These are phyloP conservation scores for Phoenix dactylifera DNA, from an alignment of 176 grass and related monocot species.

Conservation along the genomic window DNA sequence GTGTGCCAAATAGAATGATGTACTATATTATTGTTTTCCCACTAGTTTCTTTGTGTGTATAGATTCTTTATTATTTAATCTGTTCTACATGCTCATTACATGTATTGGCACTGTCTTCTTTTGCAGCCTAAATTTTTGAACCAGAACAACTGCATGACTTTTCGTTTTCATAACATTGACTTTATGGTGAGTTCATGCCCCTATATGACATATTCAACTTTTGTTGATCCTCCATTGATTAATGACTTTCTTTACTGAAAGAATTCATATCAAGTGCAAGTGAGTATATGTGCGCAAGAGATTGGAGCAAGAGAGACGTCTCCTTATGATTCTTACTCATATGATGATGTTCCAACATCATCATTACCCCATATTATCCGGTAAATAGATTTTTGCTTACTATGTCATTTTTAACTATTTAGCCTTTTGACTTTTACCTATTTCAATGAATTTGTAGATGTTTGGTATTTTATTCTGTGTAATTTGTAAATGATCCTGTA, in stretches of 20 bases:
- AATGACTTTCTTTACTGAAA: slow-evolving; percentile 31
- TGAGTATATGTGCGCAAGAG: slow-evolving; percentile 54
- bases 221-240: slow-evolving; percentile 21
- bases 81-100: no score
- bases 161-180: slow-evolving; percentile 60
- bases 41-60: no score
- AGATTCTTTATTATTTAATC: no score
- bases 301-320: slow-evolving; percentile 45
- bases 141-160: slow-evolving; percentile 42
- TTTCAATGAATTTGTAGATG: no score
- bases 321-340: slow-evolving; percentile 67
- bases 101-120: not conserved
- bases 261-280: slow-evolving; percentile 56
- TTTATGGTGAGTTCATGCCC: slow-evolving; percentile 30
- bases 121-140: slow-evolving; percentile 49
- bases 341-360: slow-evolving; percentile 55
- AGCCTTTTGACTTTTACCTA: not conserved
- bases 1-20: no score
- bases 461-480: not conserved
- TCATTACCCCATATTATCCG: slow-evolving; percentile 50
- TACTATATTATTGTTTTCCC: no score
- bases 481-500: no score
- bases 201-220: slow-evolving; percentile 10
- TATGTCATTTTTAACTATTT: slow-evolving; percentile 22
- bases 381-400: slow-evolving; percentile 27